These are phyloP conservation scores for Lactarius evosmus DNA, from an alignment of 768 basidiomycete genomes.

Conservation along the genomic window DNA sequence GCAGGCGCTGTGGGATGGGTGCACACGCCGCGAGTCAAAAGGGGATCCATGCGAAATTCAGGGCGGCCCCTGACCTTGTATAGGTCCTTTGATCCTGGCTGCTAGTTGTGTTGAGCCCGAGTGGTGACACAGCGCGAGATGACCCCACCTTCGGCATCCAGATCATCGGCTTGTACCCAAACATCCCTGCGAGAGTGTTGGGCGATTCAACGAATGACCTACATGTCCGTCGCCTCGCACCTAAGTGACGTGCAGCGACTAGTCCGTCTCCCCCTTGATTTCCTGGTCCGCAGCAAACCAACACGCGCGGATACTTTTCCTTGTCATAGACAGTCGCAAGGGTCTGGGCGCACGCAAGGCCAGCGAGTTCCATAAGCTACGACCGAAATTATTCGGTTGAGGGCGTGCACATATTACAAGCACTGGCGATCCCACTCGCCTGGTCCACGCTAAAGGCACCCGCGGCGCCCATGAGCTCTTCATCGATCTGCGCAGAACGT, in stretches of 20 bases:
- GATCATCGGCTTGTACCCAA: conserved; percentile 84
- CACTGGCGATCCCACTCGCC: conserved; percentile 39
- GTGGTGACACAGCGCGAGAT: neutral
- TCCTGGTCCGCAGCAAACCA: conserved; percentile 97
- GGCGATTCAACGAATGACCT: neutral
- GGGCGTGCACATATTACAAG: neutral
- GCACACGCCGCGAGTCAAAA: neutral
- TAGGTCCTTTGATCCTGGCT: conserved; percentile 92
- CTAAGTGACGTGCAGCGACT: conserved; percentile 92
- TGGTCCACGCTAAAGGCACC: conserved; percentile 96
- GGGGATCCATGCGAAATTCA: neutral
- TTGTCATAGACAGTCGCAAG: conserved; percentile 73
- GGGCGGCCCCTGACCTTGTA: conserved; percentile 57
- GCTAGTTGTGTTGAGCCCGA: neutral
- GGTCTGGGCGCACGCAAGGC: conserved; percentile 88
- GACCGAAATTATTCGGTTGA: conserved; percentile 1
- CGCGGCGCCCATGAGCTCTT: conserved; percentile 83
- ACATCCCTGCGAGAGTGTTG: conserved; percentile 72
- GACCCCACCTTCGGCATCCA: conserved; percentile 85
- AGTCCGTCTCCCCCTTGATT: conserved; percentile 98
- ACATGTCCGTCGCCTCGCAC: conserved; percentile 38
- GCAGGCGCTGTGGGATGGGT: conserved; percentile 65
- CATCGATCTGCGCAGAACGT: conserved; percentile 67
- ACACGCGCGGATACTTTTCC: conserved; percentile 65
- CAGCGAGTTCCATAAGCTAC: conserved; percentile 95